A percentile compares a stretch with the other conserved stretches of the same genome.
These are phyloP conservation scores for Cyberlindnera lachancei DNA, from an alignment of 805 yeast species.

Conservation along the genomic window DNA sequence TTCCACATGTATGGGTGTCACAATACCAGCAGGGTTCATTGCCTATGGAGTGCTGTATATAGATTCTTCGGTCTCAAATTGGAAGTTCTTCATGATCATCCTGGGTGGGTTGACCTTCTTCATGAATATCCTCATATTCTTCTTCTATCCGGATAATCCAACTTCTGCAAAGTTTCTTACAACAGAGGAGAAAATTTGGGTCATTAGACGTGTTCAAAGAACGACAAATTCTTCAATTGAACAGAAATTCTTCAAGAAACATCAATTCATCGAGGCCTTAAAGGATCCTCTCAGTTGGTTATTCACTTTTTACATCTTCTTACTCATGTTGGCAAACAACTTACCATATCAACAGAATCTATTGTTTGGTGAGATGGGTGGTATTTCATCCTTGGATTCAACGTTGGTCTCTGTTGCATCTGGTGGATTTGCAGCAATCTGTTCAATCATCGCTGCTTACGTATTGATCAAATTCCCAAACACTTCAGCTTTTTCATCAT, in stretches of 20 bases:
- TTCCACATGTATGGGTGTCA: constrained; percentile 41
- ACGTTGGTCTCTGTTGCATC: constrained; percentile 48
- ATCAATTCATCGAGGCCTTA: constrained; percentile 37
- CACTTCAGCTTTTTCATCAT: constrained; percentile 31
- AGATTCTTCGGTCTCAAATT: constrained; percentile 25
- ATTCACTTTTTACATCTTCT: constrained; percentile 24
- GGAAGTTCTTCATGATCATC: constrained; percentile 51
- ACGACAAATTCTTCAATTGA: constrained; percentile 34
- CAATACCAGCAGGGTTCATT: constrained; percentile 46
- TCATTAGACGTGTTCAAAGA: constrained; percentile 35
- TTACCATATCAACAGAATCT: constrained; percentile 45
- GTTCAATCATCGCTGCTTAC: constrained; percentile 31
- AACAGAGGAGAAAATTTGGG: constrained; percentile 42
- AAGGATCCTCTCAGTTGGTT: constrained; percentile 37
- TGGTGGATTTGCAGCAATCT: constrained; percentile 40
- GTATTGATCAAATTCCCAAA: constrained; percentile 27
- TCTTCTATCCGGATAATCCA: constrained; percentile 51
- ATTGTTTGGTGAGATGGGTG: constrained; percentile 39
- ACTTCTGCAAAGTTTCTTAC: constrained; percentile 40
- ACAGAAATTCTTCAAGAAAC: constrained; percentile 35
- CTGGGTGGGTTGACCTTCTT: constrained; percentile 48
- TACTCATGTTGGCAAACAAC: constrained; percentile 45
- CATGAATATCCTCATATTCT: constrained; percentile 26
- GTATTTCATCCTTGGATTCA: constrained; percentile 34
- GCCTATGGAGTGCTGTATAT: constrained; percentile 32